Evolutionary conservation across 176 grass and related monocot species (phyloP), one percentile per base, ranked within the genome.

Genomic region (Ampelocalamus luodianensis): DNA sequence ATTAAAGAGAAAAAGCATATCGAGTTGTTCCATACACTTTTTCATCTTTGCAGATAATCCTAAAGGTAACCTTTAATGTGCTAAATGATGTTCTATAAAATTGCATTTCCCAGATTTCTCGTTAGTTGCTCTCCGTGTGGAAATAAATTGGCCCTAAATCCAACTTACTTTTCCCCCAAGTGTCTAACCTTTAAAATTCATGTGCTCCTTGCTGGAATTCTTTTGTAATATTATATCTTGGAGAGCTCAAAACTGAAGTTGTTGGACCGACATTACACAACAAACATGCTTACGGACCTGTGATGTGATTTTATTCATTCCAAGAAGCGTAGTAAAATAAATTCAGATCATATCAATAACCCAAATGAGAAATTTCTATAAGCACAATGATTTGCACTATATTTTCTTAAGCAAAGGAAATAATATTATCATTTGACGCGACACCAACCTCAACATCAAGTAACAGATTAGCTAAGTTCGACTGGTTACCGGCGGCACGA

Each of bases 1-100:
- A 70, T 26, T 6, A 56, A 68, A 40, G 23, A 54, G 36, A 65
- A 24, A 75, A 27, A 3, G 23, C 36, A 66, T 64, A 20, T 51
- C 43, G 15, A 18, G 12, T 71, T 43, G 14, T 43, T 58, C 11
- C 51, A 17, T 37, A 24, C 15, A 51, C 48, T 1, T 56, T 36
- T 17, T 50, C 56, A 48, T 49, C 18, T 49, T 49, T 50, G 42
- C 42, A 23, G 63, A 73, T 62, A 62, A 23, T 83, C 68, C 22
- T n/a, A 62, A 63, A 83, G 67, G 70, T 13, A 65, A 20, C 27
- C 14, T 79, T 79, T 66, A 65, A 36, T 37, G 8, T 48, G n/a
- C 10, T 23, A 4, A 14, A 72, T 48, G 37, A 39, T 62, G 68
- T 34, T 6, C 26, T 72, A 43, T 55, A 29, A 34, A 60, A 71